Conservation (phyloP, 352 stramenopile genomes). For the Pythium plurisporium region DNA sequence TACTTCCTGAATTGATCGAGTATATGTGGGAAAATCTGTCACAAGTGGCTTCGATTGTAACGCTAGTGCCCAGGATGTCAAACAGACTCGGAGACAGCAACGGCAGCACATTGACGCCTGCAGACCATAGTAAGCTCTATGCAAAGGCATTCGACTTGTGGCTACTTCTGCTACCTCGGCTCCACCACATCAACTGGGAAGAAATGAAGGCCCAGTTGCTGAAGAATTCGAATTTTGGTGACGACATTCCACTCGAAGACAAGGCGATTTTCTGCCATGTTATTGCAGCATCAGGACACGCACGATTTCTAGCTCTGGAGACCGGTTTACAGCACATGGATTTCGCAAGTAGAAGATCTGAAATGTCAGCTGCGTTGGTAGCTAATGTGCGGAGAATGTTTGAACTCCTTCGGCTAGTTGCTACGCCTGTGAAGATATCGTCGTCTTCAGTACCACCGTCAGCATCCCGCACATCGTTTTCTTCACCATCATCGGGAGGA, state of each 20-base stretch:
- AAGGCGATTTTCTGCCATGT: constrained; percentile 61
- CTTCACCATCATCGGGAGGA: constrained; percentile 13
- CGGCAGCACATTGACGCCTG: constrained; percentile 30
- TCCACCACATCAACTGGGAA: constrained; percentile 61
- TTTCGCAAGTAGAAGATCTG: constrained; percentile 26
- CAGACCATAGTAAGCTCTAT: constrained; percentile 34
- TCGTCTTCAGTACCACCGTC: background rate
- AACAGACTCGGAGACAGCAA: constrained; percentile 2
- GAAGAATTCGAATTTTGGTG: constrained; percentile 45
- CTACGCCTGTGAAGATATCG: background rate
- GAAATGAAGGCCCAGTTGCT: constrained; percentile 40
- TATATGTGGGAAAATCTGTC: constrained; percentile 76
- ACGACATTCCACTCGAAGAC: constrained; percentile 41
- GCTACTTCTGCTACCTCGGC: constrained; percentile 44
- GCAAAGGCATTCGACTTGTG: constrained; percentile 62
- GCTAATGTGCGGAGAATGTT: constrained; percentile 16
- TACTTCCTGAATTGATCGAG: constrained; percentile 22
- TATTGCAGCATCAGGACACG: constrained; percentile 30
- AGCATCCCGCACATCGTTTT: constrained; percentile 6
- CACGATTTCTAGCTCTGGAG: constrained; percentile 44
- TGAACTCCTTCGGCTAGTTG: constrained; percentile 16
- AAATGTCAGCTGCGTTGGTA: constrained; percentile 9
- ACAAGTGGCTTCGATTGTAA: constrained; percentile 59
- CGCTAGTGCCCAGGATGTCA: constrained; percentile 11
- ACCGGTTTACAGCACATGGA: constrained; percentile 28